phyloP scores from a whole-genome alignment of 495 filamentous ascomycete species.

The Penicillium cataractarum region DNA sequence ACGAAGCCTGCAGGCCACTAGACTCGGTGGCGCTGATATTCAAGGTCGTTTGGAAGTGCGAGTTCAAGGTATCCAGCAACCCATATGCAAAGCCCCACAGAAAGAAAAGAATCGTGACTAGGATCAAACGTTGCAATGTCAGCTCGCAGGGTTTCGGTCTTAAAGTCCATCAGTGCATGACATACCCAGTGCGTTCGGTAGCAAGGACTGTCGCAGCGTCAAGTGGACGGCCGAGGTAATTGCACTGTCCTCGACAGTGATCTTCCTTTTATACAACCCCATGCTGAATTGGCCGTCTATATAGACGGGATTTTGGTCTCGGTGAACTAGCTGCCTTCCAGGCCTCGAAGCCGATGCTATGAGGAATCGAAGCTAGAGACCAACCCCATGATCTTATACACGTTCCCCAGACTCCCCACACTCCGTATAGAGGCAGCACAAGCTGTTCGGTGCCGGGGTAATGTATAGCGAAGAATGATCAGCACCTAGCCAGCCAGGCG shows the following conservation, averaged over 20 bases:
- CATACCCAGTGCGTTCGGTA: background rate
- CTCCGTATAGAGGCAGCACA: background rate
- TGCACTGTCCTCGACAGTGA: background rate
- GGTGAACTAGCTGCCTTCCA: background rate
- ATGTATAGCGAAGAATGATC: background rate
- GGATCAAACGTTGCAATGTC: background rate
- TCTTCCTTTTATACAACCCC: background rate
- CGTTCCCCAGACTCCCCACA: background rate
- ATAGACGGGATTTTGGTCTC: background rate
- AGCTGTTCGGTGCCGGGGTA: background rate
- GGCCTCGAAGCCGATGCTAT: background rate
- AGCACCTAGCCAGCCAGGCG: background rate
- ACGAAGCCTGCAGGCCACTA: background rate
- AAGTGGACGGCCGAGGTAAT: background rate
- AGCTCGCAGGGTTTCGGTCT: background rate
- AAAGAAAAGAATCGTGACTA: background rate
- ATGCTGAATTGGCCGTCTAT: background rate
- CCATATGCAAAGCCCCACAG: background rate
- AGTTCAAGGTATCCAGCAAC: background rate
- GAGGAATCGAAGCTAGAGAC: background rate
- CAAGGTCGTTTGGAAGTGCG: background rate
- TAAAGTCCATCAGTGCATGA: background rate
- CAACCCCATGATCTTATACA: background rate
- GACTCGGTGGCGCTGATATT: background rate
- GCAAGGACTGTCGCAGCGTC: background rate